phyloP scores from a whole-genome alignment of 257 asterid species.

The Verbena officinalis region DNA sequence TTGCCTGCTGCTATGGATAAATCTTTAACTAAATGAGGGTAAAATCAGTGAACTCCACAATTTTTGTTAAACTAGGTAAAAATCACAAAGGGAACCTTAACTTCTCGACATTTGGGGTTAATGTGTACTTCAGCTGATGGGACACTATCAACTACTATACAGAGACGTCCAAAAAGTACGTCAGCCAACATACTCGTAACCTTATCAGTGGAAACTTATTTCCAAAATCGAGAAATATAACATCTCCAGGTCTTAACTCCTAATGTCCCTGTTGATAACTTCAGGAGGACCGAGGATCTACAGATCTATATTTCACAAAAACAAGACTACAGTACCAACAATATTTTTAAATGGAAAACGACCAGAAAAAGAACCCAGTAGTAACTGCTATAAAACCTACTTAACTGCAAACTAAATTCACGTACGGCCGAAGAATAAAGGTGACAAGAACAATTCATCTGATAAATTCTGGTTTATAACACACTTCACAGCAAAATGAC shows the following conservation, averaged over 20 bases:
- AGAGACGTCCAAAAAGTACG: background rate
- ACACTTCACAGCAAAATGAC: slow-evolving; percentile 17
- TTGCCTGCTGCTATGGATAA: too few relatives aligned
- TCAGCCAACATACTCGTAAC: background rate
- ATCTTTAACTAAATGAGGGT: background rate
- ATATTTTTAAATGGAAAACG: too few relatives aligned
- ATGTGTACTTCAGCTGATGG: background rate
- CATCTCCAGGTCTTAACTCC: slow-evolving; percentile 2
- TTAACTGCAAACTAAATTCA: background rate
- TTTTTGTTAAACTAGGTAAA: background rate
- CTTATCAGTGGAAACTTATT: background rate
- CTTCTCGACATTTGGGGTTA: background rate
- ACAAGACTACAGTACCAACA: background rate
- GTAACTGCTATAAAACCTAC: background rate
- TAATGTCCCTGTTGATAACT: slow-evolving; percentile 12
- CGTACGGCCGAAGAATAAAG: background rate
- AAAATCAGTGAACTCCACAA: background rate
- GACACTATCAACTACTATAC: background rate
- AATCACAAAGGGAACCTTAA: background rate
- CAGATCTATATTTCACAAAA: background rate
- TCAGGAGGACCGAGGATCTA: background rate
- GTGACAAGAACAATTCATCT: background rate
- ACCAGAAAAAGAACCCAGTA: background rate
- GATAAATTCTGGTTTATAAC: slow-evolving; percentile 4
- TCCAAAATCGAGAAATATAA: background rate